phyloP scores from a whole-genome alignment of 129 eudicot species.

The Flaveria linearis region DNA sequence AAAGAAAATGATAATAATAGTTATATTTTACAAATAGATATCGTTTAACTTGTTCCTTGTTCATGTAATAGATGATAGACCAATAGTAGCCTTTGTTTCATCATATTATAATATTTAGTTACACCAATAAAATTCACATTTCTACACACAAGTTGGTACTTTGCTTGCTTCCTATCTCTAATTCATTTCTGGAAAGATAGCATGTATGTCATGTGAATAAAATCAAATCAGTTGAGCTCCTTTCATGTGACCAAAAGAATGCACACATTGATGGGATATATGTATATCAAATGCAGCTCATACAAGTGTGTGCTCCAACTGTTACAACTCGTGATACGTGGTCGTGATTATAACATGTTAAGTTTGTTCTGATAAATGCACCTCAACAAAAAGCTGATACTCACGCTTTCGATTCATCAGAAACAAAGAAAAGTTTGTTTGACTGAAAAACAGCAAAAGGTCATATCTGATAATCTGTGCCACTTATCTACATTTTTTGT shows the following conservation, averaged over 20 bases:
- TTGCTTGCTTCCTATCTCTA: conserved; percentile 7
- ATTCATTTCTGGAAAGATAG: conserved; percentile 20
- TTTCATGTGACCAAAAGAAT: conserved; percentile 44
- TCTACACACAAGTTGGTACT: neutral
- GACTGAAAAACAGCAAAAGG: conserved; percentile 15
- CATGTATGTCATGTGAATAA: conserved; percentile 38
- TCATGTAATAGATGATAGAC: neutral
- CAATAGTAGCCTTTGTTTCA: neutral
- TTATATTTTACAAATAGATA: neutral
- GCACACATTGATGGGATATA: conserved; percentile 22
- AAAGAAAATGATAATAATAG: neutral
- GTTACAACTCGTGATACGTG: conserved; percentile 28
- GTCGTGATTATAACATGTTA: conserved; percentile 22
- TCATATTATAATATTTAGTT: conserved; percentile 4
- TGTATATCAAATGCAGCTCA: conserved; percentile 29
- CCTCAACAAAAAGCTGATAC: conserved; percentile 21
- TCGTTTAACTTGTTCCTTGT: neutral
- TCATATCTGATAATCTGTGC: neutral
- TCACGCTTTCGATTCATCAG: conserved; percentile 21
- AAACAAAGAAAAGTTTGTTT: conserved; percentile 8
- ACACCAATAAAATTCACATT: neutral
- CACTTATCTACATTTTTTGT: conserved; percentile 15
- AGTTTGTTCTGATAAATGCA: conserved; percentile 13
- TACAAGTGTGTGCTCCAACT: conserved; percentile 38
- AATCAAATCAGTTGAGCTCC: conserved; percentile 6